A percentile compares a stretch with the other conserved stretches of the same genome.
Conservation (phyloP, 352 stramenopile species). For the Pythium phragmitis region DNA sequence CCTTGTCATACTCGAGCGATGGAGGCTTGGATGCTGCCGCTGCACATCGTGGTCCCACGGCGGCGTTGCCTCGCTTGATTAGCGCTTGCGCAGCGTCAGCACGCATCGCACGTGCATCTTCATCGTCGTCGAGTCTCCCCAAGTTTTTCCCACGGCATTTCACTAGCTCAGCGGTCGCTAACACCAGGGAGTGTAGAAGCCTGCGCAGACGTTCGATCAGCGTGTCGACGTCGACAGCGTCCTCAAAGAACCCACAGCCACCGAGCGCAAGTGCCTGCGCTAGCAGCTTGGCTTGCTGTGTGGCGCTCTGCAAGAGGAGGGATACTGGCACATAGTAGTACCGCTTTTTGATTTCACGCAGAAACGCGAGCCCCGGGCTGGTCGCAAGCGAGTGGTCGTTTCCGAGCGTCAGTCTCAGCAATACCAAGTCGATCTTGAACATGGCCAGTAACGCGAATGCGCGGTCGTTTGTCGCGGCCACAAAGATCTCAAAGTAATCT, state of each 20-base stretch:
- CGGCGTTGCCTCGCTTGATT: slow-evolving; percentile 31
- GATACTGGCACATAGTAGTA: slow-evolving; percentile 55
- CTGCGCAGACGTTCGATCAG: slow-evolving; percentile 50
- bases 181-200: slow-evolving; percentile 52
- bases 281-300: slow-evolving; percentile 44
- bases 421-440: slow-evolving; percentile 64
- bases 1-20: slow-evolving; percentile 56
- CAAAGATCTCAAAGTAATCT: slow-evolving; percentile 64
- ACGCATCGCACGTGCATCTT: slow-evolving; percentile 28
- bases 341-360: slow-evolving; percentile 57
- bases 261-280: slow-evolving; percentile 48
- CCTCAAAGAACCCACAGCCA: slow-evolving; percentile 65
- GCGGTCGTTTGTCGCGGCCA: slow-evolving; percentile 60
- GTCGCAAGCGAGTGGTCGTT: slow-evolving; percentile 55
- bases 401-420: slow-evolving; percentile 49
- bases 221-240: slow-evolving; percentile 32
- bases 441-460: slow-evolving; percentile 57
- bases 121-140: slow-evolving; percentile 26
- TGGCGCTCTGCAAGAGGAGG: slow-evolving; percentile 32
- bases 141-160: slow-evolving; percentile 36
- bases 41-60: slow-evolving; percentile 22
- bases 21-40: slow-evolving; percentile 42
- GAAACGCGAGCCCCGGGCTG: slow-evolving; percentile 49
- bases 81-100: slow-evolving; percentile 31
- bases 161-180: slow-evolving; percentile 50